Conservation (phyloP, 345 rosid genomes). For the Streptanthus diversifolius region DNA sequence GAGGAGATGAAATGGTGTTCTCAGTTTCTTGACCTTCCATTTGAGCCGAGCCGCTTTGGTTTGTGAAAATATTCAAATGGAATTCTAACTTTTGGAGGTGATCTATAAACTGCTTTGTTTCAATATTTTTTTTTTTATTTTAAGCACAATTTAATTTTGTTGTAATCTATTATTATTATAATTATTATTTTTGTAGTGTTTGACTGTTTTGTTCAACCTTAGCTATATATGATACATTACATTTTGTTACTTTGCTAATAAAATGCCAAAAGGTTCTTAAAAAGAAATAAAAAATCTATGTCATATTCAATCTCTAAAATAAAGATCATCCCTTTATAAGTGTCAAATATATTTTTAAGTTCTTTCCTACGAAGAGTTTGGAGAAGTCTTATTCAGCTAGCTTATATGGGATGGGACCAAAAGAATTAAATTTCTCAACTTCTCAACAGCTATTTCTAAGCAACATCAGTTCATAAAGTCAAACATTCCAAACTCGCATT, state of each 20-base stretch:
- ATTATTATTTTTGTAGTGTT: no score
- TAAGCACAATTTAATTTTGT: no score
- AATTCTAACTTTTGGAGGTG: no score
- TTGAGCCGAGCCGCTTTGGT: no score
- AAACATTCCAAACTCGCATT: slow-evolving; percentile 21
- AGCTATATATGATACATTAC: no score
- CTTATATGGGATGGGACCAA: slow-evolving; percentile 21
- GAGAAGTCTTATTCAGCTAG: slow-evolving; percentile 7
- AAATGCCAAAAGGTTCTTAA: not conserved
- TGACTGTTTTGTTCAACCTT: no score
- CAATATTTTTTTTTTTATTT: no score
- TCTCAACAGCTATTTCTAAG: slow-evolving; percentile 18
- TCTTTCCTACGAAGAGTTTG: not conserved
- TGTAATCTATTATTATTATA: no score
- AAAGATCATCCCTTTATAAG: not conserved
- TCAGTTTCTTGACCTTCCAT: no score
- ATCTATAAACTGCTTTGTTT: no score
- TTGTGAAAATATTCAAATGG: no score
- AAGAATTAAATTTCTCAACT: not conserved
- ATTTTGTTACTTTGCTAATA: no score
- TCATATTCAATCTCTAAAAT: not conserved
- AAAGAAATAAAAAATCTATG: not conserved
- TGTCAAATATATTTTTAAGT: not conserved
- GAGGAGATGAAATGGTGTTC: not conserved
- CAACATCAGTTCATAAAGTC: slow-evolving; percentile 23